Base-by-base conservation (phyloP, 352 stramenopile species). In the Phytopythium helicoides region DNA sequence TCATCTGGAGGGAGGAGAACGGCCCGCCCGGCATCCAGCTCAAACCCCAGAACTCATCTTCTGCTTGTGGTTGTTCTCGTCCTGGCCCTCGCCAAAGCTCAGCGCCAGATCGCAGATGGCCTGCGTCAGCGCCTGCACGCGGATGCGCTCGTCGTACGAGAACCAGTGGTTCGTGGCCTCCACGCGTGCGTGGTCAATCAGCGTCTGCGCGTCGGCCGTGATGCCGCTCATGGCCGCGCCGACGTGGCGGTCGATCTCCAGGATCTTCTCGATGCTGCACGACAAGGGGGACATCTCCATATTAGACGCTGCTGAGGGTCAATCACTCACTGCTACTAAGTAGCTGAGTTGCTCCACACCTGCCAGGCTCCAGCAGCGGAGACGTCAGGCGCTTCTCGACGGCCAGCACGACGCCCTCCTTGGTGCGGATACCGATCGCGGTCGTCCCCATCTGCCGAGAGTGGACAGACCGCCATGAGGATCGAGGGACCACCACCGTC, bases 81-180 rank as follows among this genome's bases (percentile, higher is more conserved):
- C 82, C 56, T 80, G 88, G 61, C 87, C 89, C 59, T 97, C 87
- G 42, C 89, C 89, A 48, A 97, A 99, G 63, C 90, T 98, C 48
- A 99, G 84, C 45, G 96, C 97, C 47, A 99, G 73, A 71, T 99
- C 98, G 71, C 97, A 99, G 53, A 99, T 92, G 45, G 95, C 92
- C 76, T 99, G 97, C 47, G 97, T 99, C 44, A 99, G 76, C 41
- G 96, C 96, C 80, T 99, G 94, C 34, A 99, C 93, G 58, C 95
- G 95, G 58, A 99, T 97, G 15, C 93, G 89, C 75, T 99, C 96
- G 71, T 99, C 96, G 72, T 94, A 99, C 46, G 92, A 98, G 76
- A 99, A 99, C 62, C 86, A 92, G 73, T 99, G 96, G 82, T 99
- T 99, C 60, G 98, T 98, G 21, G 96, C 96, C 67, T 99, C 97